phyloP scores from a whole-genome alignment of 805 yeast genomes.

The Yamadazyma nakazawae region DNA sequence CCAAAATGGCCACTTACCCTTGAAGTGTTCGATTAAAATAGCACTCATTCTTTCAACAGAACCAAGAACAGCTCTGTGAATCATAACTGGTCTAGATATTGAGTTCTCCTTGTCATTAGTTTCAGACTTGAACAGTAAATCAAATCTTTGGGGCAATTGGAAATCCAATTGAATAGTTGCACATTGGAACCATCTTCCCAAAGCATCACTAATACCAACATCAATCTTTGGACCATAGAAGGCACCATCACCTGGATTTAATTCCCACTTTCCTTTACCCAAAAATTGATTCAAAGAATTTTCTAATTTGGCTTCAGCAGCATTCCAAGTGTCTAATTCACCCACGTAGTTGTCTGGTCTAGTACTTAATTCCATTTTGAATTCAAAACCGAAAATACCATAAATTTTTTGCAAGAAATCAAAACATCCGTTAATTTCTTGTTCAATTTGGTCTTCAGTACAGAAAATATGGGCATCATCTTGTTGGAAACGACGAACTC shows the following conservation, averaged over 20 bases:
- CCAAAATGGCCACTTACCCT: slow-evolving; percentile 99
- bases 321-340: slow-evolving; percentile 89
- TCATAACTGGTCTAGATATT: slow-evolving; percentile 92
- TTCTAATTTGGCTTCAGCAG: slow-evolving; percentile 83
- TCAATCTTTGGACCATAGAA: slow-evolving; percentile 96
- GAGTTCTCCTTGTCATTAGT: slow-evolving; percentile 53
- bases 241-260: slow-evolving; percentile 97
- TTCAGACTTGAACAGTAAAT: slow-evolving; percentile 74
- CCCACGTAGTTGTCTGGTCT: slow-evolving; percentile 97
- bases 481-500: slow-evolving; percentile 98
- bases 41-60: slow-evolving; percentile 99
- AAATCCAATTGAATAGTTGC: slow-evolving; percentile 98
- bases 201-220: slow-evolving; percentile 90
- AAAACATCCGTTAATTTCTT: slow-evolving; percentile 78
- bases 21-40: slow-evolving; percentile 94
- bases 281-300: slow-evolving; percentile 74
- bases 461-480: slow-evolving; percentile 99
- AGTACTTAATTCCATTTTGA: slow-evolving; percentile 95
- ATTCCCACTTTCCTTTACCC: slow-evolving; percentile 84
- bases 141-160: slow-evolving; percentile 95
- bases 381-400: slow-evolving; percentile 90
- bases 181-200: slow-evolving; percentile 97
- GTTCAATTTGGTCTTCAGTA: slow-evolving; percentile 83
- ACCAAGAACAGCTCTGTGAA: slow-evolving; percentile 98
- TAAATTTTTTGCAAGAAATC: slow-evolving; percentile 83